Evolutionary conservation across 2,329 filamentous ascomycete species (phyloP).

Genomic region (Ceratocystis smalleyi): DNA sequence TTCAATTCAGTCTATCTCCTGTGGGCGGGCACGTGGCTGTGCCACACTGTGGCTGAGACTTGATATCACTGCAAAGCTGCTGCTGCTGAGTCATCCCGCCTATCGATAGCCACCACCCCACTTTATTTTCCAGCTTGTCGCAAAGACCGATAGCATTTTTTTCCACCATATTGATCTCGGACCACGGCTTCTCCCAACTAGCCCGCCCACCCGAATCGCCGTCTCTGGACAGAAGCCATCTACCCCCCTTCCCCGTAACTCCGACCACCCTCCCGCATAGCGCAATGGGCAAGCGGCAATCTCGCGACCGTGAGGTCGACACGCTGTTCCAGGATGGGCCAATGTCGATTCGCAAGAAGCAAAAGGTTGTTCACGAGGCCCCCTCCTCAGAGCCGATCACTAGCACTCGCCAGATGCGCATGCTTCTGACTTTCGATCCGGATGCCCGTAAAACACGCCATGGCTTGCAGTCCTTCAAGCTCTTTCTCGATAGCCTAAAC

Average conservation of each 20-base stretch:
- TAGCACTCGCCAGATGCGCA: slow-evolving; percentile 50
- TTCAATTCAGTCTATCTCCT: too few species aligned
- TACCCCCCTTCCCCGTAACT: background rate
- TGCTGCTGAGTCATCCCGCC: slow-evolving; percentile 11
- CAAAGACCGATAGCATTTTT: slow-evolving; percentile 12
- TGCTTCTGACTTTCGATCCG: slow-evolving; percentile 55
- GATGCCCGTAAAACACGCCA: slow-evolving; percentile 52
- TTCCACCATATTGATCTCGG: background rate
- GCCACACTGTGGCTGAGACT: too few species aligned
- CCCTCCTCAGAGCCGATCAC: slow-evolving; percentile 46
- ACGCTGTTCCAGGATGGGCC: slow-evolving; percentile 23
- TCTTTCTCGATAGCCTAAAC: slow-evolving; percentile 51
- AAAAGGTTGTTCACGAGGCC: slow-evolving; percentile 40
- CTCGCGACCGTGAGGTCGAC: slow-evolving; percentile 27
- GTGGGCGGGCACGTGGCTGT: too few species aligned
- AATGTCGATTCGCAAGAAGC: slow-evolving; percentile 31
- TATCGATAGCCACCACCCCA: slow-evolving; percentile 14
- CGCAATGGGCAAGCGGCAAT: slow-evolving; percentile 32
- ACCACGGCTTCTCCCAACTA: background rate
- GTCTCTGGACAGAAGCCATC: background rate
- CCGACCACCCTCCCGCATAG: background rate
- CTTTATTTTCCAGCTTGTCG: slow-evolving; percentile 15
- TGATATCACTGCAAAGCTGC: too few species aligned
- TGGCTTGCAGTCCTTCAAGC: slow-evolving; percentile 54
- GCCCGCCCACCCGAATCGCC: background rate